Percentiles rank a stretch among this genome's conserved stretches.
phyloP scores from a whole-genome alignment of 306 rosid genomes.

The Morella rubra region DNA sequence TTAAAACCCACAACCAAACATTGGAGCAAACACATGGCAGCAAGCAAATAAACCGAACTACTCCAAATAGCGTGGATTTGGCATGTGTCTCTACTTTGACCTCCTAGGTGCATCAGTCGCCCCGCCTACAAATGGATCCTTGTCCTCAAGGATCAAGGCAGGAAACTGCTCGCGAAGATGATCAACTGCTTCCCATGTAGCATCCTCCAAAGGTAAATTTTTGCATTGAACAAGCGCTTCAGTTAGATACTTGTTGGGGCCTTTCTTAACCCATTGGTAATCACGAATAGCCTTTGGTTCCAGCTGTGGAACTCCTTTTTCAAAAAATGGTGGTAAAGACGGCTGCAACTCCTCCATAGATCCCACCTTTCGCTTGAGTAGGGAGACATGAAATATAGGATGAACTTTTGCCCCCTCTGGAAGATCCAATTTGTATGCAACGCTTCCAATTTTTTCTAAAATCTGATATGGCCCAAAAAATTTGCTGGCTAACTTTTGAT shows the following conservation, averaged over 20 bases:
- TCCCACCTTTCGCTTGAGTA: too few relatives aligned
- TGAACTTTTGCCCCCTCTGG: neutral
- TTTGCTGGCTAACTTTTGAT: slow-evolving; percentile 1
- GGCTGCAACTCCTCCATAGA: neutral
- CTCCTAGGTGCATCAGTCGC: neutral
- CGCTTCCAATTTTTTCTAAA: neutral
- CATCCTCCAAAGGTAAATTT: neutral
- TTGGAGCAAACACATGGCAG: too few relatives aligned
- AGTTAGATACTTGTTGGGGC: neutral
- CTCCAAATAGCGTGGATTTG: too few relatives aligned
- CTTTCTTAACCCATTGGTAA: neutral
- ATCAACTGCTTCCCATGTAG: neutral
- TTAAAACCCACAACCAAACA: too few relatives aligned
- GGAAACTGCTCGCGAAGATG: neutral
- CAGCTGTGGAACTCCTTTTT: neutral
- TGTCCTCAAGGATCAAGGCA: slow-evolving; percentile 11
- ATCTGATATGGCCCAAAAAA: neutral
- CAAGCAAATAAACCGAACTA: too few relatives aligned
- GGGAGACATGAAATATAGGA: slow-evolving; percentile 1
- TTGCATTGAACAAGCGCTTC: neutral
- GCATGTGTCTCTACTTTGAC: too few relatives aligned
- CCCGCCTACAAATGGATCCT: neutral
- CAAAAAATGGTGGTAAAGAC: neutral
- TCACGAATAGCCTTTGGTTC: neutral
- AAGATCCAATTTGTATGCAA: neutral